Evolutionary conservation across 1,284 basidiomycete genomes (phyloP).

Genomic region (Melanopsichium pennsylvanicum): DNA sequence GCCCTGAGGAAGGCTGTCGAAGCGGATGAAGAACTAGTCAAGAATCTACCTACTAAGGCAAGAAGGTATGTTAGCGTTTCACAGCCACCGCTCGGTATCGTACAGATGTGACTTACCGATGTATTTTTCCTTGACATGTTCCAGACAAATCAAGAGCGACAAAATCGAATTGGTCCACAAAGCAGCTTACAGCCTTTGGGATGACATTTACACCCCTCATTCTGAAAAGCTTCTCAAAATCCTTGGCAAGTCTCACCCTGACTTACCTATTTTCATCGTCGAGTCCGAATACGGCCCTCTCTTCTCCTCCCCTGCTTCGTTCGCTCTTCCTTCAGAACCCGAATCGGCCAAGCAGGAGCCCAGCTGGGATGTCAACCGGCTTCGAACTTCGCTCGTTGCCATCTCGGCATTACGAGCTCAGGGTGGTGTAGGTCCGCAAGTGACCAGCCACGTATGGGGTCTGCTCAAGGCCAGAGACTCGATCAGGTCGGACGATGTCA

Average conservation of each 20-base stretch:
- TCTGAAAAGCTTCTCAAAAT: conserved; percentile 87
- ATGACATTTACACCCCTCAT: conserved; percentile 89
- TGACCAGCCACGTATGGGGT: conserved; percentile 90
- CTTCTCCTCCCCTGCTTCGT: conserved; percentile 76
- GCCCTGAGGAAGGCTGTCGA: conserved; percentile 61
- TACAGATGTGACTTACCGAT: background rate
- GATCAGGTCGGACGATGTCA: conserved; percentile 66
- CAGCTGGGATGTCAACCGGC: conserved; percentile 77
- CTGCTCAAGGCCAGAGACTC: conserved; percentile 76
- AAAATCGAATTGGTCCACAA: conserved; percentile 37
- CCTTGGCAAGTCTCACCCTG: conserved; percentile 77
- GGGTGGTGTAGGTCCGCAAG: conserved; percentile 86
- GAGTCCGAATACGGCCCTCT: conserved; percentile 85
- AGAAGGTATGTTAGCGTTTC: conserved; percentile 42
- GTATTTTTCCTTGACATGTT: background rate
- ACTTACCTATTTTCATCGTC: conserved; percentile 82
- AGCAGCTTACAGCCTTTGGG: conserved; percentile 71
- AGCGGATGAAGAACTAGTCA: conserved; percentile 51
- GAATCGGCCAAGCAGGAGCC: conserved; percentile 56
- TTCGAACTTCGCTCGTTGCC: conserved; percentile 86
- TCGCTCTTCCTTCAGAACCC: conserved; percentile 31
- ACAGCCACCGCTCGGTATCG: no score
- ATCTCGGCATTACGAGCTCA: conserved; percentile 88
- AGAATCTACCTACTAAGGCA: conserved; percentile 51
- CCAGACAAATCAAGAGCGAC: conserved; percentile 46